Conservation (phyloP, 2,329 filamentous ascomycete species). For the Incumbomyces lentus region DNA sequence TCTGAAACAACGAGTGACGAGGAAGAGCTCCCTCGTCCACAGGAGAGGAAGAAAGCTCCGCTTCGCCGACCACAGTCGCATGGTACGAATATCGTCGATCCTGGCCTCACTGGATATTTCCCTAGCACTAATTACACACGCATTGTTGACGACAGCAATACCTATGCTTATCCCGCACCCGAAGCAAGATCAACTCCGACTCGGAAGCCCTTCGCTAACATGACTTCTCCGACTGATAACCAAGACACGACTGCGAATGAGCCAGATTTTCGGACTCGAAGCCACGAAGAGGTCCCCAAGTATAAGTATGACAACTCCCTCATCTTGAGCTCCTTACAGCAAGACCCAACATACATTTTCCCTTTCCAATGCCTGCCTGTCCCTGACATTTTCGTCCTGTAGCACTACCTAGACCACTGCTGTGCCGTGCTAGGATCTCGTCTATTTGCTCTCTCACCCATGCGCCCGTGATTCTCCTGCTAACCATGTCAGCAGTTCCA, state of each 20-base stretch:
- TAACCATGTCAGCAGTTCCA: background rate
- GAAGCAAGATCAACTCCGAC: constrained; percentile 10
- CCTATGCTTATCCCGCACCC: constrained; percentile 19
- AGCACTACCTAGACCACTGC: no score
- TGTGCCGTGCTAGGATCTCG: no score
- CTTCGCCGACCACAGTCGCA: constrained; percentile 10
- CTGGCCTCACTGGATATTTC: constrained; percentile 17
- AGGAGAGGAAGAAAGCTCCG: constrained; percentile 30
- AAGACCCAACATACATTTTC: background rate
- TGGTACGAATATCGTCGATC: constrained; percentile 8
- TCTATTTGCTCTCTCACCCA: no score
- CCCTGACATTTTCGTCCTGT: no score
- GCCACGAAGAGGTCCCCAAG: background rate
- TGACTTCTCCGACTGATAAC: constrained; percentile 9
- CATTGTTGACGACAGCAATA: constrained; percentile 13
- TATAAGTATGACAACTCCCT: background rate
- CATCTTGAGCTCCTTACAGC: background rate
- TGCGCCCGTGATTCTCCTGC: no score
- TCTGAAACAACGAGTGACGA: constrained; percentile 23
- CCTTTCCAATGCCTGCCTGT: no score
- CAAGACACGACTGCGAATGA: background rate
- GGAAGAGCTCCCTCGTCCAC: constrained; percentile 11
- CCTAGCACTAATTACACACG: constrained; percentile 20
- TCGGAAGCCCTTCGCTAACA: constrained; percentile 14
- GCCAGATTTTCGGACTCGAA: background rate